A percentile compares a stretch with the other conserved stretches of the same genome.
Conservation (phyloP, 192 early-diverging fungal species). For the Coemansia sp. region DNA sequence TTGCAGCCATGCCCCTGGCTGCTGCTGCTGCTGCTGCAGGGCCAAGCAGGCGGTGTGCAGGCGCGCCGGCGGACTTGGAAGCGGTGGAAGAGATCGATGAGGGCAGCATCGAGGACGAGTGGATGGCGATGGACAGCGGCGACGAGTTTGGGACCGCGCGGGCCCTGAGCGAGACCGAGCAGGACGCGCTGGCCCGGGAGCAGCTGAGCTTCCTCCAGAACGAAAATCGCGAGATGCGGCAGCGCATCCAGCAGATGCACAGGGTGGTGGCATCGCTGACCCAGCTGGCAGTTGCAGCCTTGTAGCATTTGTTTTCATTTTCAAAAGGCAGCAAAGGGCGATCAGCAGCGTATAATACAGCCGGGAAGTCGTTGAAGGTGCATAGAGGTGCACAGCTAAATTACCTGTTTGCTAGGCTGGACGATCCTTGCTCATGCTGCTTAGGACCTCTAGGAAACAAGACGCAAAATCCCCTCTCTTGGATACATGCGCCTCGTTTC, state of each 20-base stretch:
- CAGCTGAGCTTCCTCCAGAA: conserved; percentile 5
- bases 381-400: too few relatives aligned
- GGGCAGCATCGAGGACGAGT: conserved; percentile 15
- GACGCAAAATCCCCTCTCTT: too few relatives aligned
- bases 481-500: too few relatives aligned
- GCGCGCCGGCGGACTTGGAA: conserved; percentile 4
- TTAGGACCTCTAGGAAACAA: too few relatives aligned
- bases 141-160: not conserved
- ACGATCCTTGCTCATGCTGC: too few relatives aligned
- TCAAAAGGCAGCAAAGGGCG: not conserved
- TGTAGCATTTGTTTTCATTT: conserved; percentile 5
- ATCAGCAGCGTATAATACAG: too few relatives aligned
- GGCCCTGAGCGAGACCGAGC: not conserved
- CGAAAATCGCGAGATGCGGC: conserved; percentile 20
- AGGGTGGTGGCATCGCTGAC: conserved; percentile 20
- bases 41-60: not conserved
- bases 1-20: not conserved
- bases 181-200: conserved; percentile 3
- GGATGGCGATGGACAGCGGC: conserved; percentile 11
- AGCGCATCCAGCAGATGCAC: conserved; percentile 8
- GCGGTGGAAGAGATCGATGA: conserved; percentile 9
- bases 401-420: too few relatives aligned
- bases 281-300: conserved; percentile 8
- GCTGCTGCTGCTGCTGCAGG: conserved; percentile 5
- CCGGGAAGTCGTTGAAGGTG: too few relatives aligned